Evolutionary conservation across 768 basidiomycete species (phyloP).

Genomic region (Lactifluus subvellereus): DNA sequence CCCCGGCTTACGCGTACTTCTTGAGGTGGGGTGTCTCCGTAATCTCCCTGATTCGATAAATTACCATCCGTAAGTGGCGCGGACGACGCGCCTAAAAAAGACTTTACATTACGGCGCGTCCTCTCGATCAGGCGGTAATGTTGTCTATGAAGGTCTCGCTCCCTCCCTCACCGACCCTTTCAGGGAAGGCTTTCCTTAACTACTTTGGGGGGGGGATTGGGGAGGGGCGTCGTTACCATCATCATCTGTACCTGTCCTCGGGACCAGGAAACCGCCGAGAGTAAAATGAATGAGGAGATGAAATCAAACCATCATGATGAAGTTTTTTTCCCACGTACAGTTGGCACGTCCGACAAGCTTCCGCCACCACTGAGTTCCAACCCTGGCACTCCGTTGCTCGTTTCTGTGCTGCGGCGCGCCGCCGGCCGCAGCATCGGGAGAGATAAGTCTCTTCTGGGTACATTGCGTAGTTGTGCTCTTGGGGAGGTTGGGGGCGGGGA

Average conservation of each 20-base stretch:
- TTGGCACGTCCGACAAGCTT: not conserved
- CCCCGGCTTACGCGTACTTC: not conserved
- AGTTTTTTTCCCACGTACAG: slow-evolving; percentile 1
- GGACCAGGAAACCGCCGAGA: not conserved
- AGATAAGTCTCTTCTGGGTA: slow-evolving; percentile 16
- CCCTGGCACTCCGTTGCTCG: not conserved
- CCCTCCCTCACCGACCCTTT: not conserved
- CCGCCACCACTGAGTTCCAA: not conserved
- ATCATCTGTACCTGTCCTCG: not conserved
- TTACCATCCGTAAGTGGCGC: slow-evolving; percentile 3
- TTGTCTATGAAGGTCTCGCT: not conserved
- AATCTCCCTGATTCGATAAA: not conserved
- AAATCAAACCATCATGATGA: not conserved
- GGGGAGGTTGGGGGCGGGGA: too few species aligned
- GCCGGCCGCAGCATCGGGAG: slow-evolving; percentile 5
- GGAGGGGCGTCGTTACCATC: not conserved
- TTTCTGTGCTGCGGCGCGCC: not conserved
- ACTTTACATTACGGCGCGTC: not conserved
- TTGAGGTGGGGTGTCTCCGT: not conserved
- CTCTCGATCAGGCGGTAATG: not conserved
- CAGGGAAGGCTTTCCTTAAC: not conserved
- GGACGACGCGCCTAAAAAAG: not conserved
- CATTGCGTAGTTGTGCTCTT: not conserved
- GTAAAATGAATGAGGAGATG: not conserved
- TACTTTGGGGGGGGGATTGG: not conserved